These are phyloP conservation scores for Penicillium cinerascens DNA, from an alignment of 495 filamentous ascomycete genomes.

Conservation along the genomic window DNA sequence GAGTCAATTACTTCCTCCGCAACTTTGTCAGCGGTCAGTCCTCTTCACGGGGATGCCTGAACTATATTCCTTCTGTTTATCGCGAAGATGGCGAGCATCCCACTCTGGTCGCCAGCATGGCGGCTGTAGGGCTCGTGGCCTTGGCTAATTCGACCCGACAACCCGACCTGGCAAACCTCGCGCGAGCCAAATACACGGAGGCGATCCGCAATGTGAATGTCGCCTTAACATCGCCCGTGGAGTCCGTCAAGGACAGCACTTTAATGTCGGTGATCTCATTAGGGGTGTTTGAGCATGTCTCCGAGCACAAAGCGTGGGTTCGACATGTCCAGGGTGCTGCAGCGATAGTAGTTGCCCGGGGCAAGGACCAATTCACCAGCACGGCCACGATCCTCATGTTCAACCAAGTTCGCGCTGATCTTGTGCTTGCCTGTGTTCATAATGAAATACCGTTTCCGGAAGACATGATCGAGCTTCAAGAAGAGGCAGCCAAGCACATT, in stretches of 20 bases:
- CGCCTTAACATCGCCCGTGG: constrained; percentile 46
- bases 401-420: constrained; percentile 45
- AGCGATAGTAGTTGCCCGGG: constrained; percentile 47
- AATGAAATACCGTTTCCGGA: constrained; percentile 16
- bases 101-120: constrained; percentile 38
- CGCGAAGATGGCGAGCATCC: constrained; percentile 25
- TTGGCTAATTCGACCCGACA: constrained; percentile 32
- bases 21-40: constrained; percentile 27
- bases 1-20: constrained; percentile 36
- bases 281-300: constrained; percentile 56
- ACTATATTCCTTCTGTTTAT: constrained; percentile 26
- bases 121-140: constrained; percentile 42
- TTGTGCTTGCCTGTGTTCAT: constrained; percentile 22
- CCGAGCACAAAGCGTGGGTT: constrained; percentile 42
- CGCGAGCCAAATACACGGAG: constrained; percentile 39
- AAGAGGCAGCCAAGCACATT: constrained; percentile 21
- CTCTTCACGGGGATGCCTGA: constrained; percentile 32
- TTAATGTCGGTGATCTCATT: constrained; percentile 57
- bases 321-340: constrained; percentile 54
- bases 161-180: constrained; percentile 30
- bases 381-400: constrained; percentile 50
- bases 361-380: constrained; percentile 46
- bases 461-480: constrained; percentile 24
- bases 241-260: constrained; percentile 56
- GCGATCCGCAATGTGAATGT: constrained; percentile 42